Base-by-base conservation (phyloP, 2,329 filamentous ascomycete genomes). In the Aspergillus luchuensis region DNA sequence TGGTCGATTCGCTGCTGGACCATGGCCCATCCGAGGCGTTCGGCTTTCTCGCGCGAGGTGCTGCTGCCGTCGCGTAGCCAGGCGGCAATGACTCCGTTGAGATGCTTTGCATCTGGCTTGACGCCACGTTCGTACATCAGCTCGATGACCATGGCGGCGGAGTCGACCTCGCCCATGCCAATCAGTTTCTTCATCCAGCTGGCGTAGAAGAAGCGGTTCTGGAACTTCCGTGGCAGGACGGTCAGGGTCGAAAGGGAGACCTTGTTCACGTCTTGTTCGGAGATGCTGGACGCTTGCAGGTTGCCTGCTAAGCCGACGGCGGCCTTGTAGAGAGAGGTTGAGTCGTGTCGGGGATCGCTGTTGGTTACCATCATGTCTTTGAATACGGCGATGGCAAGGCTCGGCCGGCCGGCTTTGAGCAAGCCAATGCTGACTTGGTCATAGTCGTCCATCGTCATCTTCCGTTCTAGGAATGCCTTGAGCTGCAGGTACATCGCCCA, bases 151-250 rank as follows among this genome's bases (percentile, higher is more conserved):
- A 86, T 85, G 56, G 85, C 82, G 3, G 91, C 91, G 2, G 89
- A 89, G 59, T 90, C 85, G 13, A 91, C 77, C 65, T 92, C 85
- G 2, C 87, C 87, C 60, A 88, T 85, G 15, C 88, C 89, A 58
- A 96, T 90, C 8, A 96, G 84, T 53, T 90, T 87, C 75, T 94
- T 94, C 70, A 96, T 84, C 93, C 92, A 97, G 69, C 91, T 93
- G 36, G 89, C 90, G 66, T 92, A 90, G 75, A 97, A 91, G 76
- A 92, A 94, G 64, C 89, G 88, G 74, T 96, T 95, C 49, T 81
- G 78, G 57, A 84, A 82, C 36, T 73, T 74, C 11, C 76, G 72
- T 4, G 87, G 87, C 19, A 89, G 71, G 28, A 80, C 71, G 4
- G 81, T 80, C 25, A 89, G 71, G 2, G 80, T 80, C 8, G 79